Evolutionary conservation across 169 alveolate genomes (phyloP), one percentile per base, ranked within the genome.

Genomic region (Eimeria maxima): DNA sequence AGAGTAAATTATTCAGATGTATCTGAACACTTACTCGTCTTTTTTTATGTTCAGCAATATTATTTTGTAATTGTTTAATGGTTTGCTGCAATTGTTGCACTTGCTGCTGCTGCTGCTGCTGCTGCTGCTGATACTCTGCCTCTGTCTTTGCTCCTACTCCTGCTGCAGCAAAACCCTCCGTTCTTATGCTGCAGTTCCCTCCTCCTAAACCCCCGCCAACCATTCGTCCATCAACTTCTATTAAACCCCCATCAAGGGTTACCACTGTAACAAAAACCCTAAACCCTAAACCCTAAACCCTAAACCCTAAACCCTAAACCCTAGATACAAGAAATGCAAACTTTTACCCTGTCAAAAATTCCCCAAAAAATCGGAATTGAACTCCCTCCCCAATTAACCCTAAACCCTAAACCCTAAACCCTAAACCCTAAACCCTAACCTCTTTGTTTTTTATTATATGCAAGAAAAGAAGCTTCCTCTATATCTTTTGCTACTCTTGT

Each of bases 181-280:
- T 80, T 3, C 90, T 4, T 5, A 80, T 80, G 90, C 90, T 69
- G 74, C 89, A 22, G 50, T 76, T 27, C 5, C 95, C 95, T 22
- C 7, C 14, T 78, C 86, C 80, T 53, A 60, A 53, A 42, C 94
- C 81, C 50, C 94, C 81, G 44, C 94, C 74, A 57, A 84, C 93
- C 93, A 84, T 84, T 8, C 93, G 76, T n/a, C 94, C 94, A 27
- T 87, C 94, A 13, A 65, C 47, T 80, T 87, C 94, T 42, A 87
- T 90, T 76, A 90, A 71, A 44, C 95, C 95, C 33, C 95, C 95
- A 38, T 90, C 95, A 57, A 90, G 89, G 1, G 95, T 90, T 24
- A 90, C 95, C 74, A 73, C 95, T 90, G 88, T 0, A 50, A 33
- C 80, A n/a, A n/a, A 87, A 78, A 45, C 57, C 65, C 89, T 20